Conservation (phyloP, 345 rosid species). For the Camelina hispida region DNA sequence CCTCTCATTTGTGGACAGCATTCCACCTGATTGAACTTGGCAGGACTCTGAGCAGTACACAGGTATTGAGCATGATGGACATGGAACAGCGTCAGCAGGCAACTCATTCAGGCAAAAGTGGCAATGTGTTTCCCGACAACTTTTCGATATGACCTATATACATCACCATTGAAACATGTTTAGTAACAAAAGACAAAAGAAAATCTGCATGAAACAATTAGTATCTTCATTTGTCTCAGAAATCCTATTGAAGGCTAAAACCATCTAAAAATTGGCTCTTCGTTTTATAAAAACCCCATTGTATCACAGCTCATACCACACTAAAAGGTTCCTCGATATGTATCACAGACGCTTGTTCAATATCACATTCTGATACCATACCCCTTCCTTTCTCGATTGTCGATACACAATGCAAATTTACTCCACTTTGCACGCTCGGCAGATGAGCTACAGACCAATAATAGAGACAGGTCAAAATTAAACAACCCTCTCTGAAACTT, state of each 20-base stretch:
- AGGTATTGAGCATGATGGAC: conserved; percentile 72
- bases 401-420: conserved; percentile 52
- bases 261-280: background rate
- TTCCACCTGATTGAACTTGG: conserved; percentile 62
- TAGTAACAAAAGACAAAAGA: conserved; percentile 3
- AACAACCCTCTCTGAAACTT: background rate
- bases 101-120: conserved; percentile 86
- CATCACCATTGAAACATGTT: conserved; percentile 23
- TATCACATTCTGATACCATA: conserved; percentile 61
- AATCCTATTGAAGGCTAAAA: background rate
- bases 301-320: conserved; percentile 51
- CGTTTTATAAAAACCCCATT: background rate
- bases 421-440: conserved; percentile 54
- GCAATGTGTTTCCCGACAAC: conserved; percentile 72
- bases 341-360: conserved; percentile 71
- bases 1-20: conserved; percentile 30
- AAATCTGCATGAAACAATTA: background rate
- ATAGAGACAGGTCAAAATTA: background rate
- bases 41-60: conserved; percentile 80
- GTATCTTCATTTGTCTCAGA: background rate
- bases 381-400: conserved; percentile 79
- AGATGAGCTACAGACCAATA: conserved; percentile 32
- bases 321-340: conserved; percentile 78
- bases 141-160: conserved; percentile 65
- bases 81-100: conserved; percentile 73